A percentile compares a stretch with the other conserved stretches of the same genome.
These are phyloP conservation scores for Lasiosphaeria hispida DNA, from an alignment of 495 filamentous ascomycete genomes.

Conservation along the genomic window DNA sequence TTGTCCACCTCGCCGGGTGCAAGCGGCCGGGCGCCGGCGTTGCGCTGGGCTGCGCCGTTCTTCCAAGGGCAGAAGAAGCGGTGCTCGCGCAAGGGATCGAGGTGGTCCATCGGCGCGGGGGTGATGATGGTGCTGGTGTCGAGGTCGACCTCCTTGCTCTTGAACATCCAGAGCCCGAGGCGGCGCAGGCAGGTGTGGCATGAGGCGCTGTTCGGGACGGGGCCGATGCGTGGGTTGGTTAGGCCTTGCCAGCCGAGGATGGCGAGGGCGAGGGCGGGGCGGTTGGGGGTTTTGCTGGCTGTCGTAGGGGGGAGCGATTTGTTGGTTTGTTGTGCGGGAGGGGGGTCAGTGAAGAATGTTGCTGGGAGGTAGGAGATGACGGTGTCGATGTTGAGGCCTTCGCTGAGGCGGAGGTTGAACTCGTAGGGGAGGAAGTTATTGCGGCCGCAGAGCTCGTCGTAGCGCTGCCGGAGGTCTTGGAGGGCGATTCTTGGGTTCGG, in stretches of 20 bases:
- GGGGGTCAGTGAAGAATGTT: conserved; percentile 42
- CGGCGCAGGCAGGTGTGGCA: conserved; percentile 85
- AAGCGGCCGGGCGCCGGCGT: conserved; percentile 33
- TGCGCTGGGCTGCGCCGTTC: conserved; percentile 57
- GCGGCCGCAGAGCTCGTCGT: conserved; percentile 51
- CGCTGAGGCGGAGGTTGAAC: conserved; percentile 50
- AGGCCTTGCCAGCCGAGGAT: conserved; percentile 84
- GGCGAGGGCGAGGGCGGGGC: conserved; percentile 69
- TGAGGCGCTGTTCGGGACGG: conserved; percentile 62
- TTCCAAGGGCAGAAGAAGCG: conserved; percentile 83
- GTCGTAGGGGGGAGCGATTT: conserved; percentile 20
- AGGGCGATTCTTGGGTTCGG: conserved; percentile 57
- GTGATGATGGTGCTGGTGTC: conserved; percentile 48
- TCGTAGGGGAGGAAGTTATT: conserved; percentile 50
- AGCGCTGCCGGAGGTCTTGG: conserved; percentile 56
- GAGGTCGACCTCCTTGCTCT: conserved; percentile 51
- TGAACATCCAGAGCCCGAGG: conserved; percentile 93
- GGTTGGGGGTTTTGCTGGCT: conserved; percentile 39
- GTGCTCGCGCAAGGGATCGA: conserved; percentile 69
- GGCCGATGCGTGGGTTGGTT: conserved; percentile 55
- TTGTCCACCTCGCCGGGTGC: conserved; percentile 24
- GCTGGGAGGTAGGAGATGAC: conserved; percentile 47
- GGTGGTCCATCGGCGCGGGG: conserved; percentile 57
- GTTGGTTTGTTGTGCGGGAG: conserved; percentile 24
- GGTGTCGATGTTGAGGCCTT: conserved; percentile 48